phyloP scores from a whole-genome alignment of 2,329 filamentous ascomycete genomes.

The Zasmidium citrigriseum region DNA sequence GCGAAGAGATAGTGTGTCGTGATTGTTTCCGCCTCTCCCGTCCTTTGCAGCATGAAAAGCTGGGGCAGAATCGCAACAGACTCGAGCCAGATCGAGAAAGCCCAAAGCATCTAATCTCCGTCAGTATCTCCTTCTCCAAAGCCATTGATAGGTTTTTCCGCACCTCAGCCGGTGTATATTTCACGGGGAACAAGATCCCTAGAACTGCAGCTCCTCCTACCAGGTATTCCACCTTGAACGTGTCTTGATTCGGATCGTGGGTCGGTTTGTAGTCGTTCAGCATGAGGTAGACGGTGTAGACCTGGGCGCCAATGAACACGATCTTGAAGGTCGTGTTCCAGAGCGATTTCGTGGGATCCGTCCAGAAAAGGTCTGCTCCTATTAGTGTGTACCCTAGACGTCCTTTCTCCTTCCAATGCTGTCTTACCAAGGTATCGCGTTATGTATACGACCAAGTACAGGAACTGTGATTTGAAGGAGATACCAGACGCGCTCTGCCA shows the following conservation, averaged over 20 bases:
- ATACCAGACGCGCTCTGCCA: slow-evolving; percentile 92
- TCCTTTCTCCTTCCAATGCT: neutral
- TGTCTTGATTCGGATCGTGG: slow-evolving; percentile 94
- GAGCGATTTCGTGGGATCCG: slow-evolving; percentile 59
- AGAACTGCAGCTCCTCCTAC: slow-evolving; percentile 77
- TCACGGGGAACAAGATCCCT: slow-evolving; percentile 80
- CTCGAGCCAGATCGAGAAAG: slow-evolving; percentile 98
- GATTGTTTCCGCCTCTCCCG: slow-evolving; percentile 98
- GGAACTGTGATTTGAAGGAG: slow-evolving; percentile 96
- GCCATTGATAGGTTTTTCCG: slow-evolving; percentile 10
- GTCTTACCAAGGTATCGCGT: slow-evolving; percentile 73
- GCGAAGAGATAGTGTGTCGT: slow-evolving; percentile 98
- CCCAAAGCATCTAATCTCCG: slow-evolving; percentile 75
- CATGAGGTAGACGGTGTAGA: slow-evolving; percentile 98
- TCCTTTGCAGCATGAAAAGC: slow-evolving; percentile 96
- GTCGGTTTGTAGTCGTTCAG: slow-evolving; percentile 96
- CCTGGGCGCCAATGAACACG: slow-evolving; percentile 85
- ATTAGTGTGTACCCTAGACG: slow-evolving; percentile 18
- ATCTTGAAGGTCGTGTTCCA: slow-evolving; percentile 98
- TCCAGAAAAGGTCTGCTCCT: slow-evolving; percentile 77
- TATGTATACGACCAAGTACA: slow-evolving; percentile 92
- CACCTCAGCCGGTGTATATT: slow-evolving; percentile 73
- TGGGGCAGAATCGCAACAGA: slow-evolving; percentile 95
- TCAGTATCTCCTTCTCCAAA: slow-evolving; percentile 4
- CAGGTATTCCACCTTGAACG: slow-evolving; percentile 94